Base-by-base conservation (phyloP, 164 flowering plant species). In the Hamamelis virginiana region DNA sequence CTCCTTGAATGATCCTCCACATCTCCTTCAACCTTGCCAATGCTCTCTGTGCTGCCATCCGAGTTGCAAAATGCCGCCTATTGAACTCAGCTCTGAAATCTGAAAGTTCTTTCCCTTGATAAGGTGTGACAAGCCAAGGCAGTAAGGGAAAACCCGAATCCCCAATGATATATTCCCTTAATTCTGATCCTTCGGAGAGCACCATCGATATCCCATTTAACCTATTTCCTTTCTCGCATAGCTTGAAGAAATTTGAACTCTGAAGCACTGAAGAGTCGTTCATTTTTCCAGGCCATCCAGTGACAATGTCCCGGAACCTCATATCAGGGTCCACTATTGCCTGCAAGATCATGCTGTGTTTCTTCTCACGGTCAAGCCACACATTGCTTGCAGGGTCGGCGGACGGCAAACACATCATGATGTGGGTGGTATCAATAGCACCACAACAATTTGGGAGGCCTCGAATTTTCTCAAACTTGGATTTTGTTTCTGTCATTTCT, bases 201-300 rank as follows among this genome's bases (percentile, higher is more conserved):
- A 77, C 65, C 4, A 86, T 16, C 43, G 43, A 80, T 56, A 80
- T 81, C 59, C 98, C 97, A 72, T 86, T 86, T 74, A 94, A 66
- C 69, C 86, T 88, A 66, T 89, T 80, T 21, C 86, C 92, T 38
- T 81, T 76, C 48, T 88, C 83, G 52, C 94, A 90, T 0, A 83
- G 86, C 45, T 78, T 75, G 77, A 77, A 87, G 69, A 94, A 88
- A 22, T 75, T 83, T 26, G 97, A 91, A 66, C 73, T 84, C 65
- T 68, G 77, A 22, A 91, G 87, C 16, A 86, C 80, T 4, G 61
- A 25, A 9, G 77, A 75, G 12, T 88, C 91, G 21, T 64, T 80
- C 89, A 94, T 69, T 81, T 92, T 84, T n/a, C 97, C 98, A 1
- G 97, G 98, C 88, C 90, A 90, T 41, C 98, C 98, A 9, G 96